Percentiles rank a stretch among this genome's conserved stretches.
phyloP scores from a whole-genome alignment of 495 filamentous ascomycete species.

The Immersiella caudata region DNA sequence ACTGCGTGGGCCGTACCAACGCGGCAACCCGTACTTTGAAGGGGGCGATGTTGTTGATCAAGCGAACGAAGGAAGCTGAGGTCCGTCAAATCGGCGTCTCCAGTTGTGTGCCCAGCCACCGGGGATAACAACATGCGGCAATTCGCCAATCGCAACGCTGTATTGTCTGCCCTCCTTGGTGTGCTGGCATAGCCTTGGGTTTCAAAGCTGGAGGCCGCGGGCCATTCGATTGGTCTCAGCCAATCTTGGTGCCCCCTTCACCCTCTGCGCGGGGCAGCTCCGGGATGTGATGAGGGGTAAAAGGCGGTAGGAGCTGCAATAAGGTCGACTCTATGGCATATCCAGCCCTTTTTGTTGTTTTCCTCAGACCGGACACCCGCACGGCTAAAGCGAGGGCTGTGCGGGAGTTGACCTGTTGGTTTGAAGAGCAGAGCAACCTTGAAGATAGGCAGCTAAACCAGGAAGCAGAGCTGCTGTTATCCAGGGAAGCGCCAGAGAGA shows the following conservation, averaged over 20 bases:
- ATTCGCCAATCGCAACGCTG: conserved; percentile 9
- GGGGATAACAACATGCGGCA: not conserved
- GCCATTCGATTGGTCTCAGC: conserved; percentile 28
- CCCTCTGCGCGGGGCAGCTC: not conserved
- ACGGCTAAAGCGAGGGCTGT: conserved; percentile 12
- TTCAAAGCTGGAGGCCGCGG: conserved; percentile 24
- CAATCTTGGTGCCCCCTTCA: conserved; percentile 14
- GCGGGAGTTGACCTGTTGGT: conserved; percentile 8
- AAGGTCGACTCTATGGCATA: conserved; percentile 19
- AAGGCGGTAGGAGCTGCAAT: conserved; percentile 14
- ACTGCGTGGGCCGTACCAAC: not conserved
- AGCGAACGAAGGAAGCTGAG: not conserved
- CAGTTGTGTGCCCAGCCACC: conserved; percentile 20
- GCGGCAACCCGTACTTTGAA: not conserved
- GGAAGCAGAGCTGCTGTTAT: conserved; percentile 4
- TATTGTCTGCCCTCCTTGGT: conserved; percentile 36
- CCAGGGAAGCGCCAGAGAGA: conserved; percentile 4
- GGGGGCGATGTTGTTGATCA: not conserved
- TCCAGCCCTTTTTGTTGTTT: conserved; percentile 10
- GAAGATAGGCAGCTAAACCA: not conserved
- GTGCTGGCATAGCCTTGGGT: conserved; percentile 34
- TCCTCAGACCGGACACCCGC: conserved; percentile 24
- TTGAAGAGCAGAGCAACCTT: not conserved
- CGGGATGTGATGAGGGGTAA: conserved; percentile 23
- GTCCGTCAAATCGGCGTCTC: conserved; percentile 13